phyloP scores from a whole-genome alignment of 2,329 filamentous ascomycete species.

The Neopestalotiopsis clavispora region DNA sequence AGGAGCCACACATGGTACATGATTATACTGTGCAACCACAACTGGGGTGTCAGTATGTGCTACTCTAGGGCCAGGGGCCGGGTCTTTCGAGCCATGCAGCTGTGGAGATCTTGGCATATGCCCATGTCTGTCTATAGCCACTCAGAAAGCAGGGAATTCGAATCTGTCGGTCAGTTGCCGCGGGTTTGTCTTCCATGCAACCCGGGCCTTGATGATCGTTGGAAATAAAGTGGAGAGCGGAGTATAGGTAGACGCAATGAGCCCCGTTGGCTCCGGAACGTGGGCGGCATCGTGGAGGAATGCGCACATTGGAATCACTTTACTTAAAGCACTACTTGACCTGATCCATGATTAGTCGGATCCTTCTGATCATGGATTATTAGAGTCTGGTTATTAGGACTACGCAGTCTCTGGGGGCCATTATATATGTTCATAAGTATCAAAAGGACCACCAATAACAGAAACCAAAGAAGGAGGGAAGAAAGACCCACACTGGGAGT shows the following conservation, averaged over 20 bases:
- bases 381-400: background rate
- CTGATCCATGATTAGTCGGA: background rate
- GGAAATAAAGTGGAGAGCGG: background rate
- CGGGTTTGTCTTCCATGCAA: background rate
- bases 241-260: background rate
- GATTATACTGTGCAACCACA: background rate
- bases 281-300: background rate
- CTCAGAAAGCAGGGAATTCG: slow-evolving; percentile 2
- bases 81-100: background rate
- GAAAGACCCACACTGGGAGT: background rate
- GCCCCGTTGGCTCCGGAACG: background rate
- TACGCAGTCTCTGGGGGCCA: too few relatives aligned
- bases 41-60: background rate
- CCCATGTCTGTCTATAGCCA: background rate
- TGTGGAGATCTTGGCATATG: slow-evolving; percentile 4
- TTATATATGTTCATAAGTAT: background rate
- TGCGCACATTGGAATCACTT: background rate
- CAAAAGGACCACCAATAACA: background rate
- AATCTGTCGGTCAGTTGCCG: slow-evolving; percentile 14
- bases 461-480: background rate
- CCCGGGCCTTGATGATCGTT: background rate
- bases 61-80: background rate
- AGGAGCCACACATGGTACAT: background rate
- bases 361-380: background rate
- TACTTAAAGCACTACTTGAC: background rate